Percentiles rank a stretch among this genome's conserved stretches.
These are phyloP conservation scores for Leccinum pachyderme DNA, from an alignment of 1,284 basidiomycete genomes.

Conservation along the genomic window DNA sequence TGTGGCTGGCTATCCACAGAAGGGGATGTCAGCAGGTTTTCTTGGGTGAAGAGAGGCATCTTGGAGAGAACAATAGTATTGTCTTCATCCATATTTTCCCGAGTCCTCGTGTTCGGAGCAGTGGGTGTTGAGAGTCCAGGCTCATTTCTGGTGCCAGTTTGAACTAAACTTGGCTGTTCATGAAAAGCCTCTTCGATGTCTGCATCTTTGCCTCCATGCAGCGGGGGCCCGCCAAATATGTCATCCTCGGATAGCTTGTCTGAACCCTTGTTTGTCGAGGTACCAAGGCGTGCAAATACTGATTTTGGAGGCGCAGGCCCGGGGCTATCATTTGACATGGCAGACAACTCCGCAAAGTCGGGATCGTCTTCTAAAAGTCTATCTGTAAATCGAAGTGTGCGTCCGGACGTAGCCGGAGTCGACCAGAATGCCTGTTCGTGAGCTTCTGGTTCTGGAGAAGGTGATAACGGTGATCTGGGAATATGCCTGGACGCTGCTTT, in stretches of 20 bases:
- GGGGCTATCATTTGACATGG: slow-evolving; percentile 52
- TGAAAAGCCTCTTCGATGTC: slow-evolving; percentile 5
- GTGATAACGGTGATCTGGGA: slow-evolving; percentile 10
- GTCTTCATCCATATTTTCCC: slow-evolving; percentile 30
- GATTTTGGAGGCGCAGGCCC: slow-evolving; percentile 33
- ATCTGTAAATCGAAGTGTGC: slow-evolving; percentile 59
- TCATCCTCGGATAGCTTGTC: slow-evolving; percentile 5
- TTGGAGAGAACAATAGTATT: slow-evolving; percentile 33
- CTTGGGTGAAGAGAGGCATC: slow-evolving; percentile 8
- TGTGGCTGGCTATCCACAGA: slow-evolving; percentile 5
- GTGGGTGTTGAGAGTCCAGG: slow-evolving; percentile 1
- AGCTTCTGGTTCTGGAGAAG: slow-evolving; percentile 29
- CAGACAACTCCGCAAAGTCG: slow-evolving; percentile 52
- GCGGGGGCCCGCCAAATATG: slow-evolving; percentile 5
- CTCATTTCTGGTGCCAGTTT: slow-evolving; percentile 7
- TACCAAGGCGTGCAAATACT: slow-evolving; percentile 27
- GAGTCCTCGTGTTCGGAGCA: slow-evolving; percentile 12
- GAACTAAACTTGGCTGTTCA: slow-evolving; percentile 15
- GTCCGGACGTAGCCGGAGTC: slow-evolving; percentile 52
- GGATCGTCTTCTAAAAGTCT: slow-evolving; percentile 64
- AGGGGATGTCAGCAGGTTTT: slow-evolving; percentile 8
- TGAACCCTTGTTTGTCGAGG: slow-evolving; percentile 10
- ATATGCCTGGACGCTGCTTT: slow-evolving; percentile 12
- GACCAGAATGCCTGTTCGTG: slow-evolving; percentile 61
- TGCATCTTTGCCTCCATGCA: neutral